These are phyloP conservation scores for Gynandropsis gynandra DNA, from an alignment of 345 rosid species.

Conservation along the genomic window DNA sequence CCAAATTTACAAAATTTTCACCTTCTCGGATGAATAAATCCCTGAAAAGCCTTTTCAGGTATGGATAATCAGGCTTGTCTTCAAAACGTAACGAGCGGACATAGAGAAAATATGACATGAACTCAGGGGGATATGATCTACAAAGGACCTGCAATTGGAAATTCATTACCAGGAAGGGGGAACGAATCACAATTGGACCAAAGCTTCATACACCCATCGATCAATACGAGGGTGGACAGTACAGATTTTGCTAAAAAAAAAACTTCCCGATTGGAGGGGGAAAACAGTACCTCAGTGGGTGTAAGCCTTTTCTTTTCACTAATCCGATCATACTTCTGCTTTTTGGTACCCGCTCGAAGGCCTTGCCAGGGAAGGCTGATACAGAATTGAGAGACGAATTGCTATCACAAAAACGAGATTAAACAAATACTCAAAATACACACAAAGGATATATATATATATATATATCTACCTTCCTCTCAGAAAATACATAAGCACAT, in stretches of 20 bases:
- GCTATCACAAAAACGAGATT: not conserved
- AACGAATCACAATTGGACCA: no score
- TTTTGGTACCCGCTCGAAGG: constrained; percentile 88
- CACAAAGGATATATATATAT: constrained; percentile 6
- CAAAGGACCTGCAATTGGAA: constrained; percentile 64
- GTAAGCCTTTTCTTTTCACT: constrained; percentile 94
- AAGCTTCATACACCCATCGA: not conserved
- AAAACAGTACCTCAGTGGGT: constrained; percentile 66
- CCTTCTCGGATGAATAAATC: constrained; percentile 95
- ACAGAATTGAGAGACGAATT: constrained; percentile 17
- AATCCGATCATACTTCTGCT: constrained; percentile 97
- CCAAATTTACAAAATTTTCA: constrained; percentile 15
- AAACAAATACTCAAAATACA: not conserved
- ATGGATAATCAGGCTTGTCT: constrained; percentile 95
- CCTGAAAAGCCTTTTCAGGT: constrained; percentile 89
- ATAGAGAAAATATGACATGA: constrained; percentile 90
- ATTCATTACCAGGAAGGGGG: no score
- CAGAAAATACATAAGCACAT: constrained; percentile 94
- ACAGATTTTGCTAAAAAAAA: constrained; percentile 1
- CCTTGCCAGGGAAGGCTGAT: constrained; percentile 99
- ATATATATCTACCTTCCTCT: constrained; percentile 66
- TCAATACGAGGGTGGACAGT: no score
- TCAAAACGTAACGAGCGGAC: constrained; percentile 92
- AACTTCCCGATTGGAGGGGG: not conserved
- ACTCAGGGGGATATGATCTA: constrained; percentile 83